Evolutionary conservation across 192 early-diverging fungal genomes (phyloP).

Genomic region (Dissophora ornata): DNA sequence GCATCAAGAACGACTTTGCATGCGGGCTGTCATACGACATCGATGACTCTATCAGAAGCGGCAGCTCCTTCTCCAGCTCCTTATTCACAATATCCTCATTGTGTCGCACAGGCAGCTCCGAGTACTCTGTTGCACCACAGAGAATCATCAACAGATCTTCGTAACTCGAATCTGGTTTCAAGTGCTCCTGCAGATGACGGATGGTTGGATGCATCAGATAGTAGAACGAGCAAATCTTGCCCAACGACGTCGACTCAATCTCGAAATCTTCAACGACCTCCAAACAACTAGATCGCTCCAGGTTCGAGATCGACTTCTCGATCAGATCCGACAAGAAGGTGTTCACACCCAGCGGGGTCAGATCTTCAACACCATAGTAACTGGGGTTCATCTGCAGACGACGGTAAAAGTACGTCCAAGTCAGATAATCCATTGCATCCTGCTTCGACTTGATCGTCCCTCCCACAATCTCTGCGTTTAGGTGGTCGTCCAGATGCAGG

Average conservation of each 20-base stretch:
- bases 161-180: conserved; percentile 61
- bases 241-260: conserved; percentile 78
- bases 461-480: conserved; percentile 93
- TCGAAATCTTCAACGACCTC: conserved; percentile 73
- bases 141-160: conserved; percentile 81
- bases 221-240: conserved; percentile 91
- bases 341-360: conserved; percentile 74
- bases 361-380: conserved; percentile 91
- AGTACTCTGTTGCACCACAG: conserved; percentile 87
- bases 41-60: conserved; percentile 68
- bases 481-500: conserved; percentile 82
- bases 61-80: conserved; percentile 80
- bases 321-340: conserved; percentile 84
- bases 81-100: conserved; percentile 94
- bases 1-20: conserved; percentile 88
- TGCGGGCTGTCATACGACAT: conserved; percentile 86
- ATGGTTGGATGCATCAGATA: conserved; percentile 90
- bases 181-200: conserved; percentile 67
- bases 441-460: conserved; percentile 90
- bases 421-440: conserved; percentile 95
- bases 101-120: conserved; percentile 92
- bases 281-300: conserved; percentile 80
- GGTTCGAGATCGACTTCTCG: conserved; percentile 73
- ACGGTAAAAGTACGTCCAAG: conserved; percentile 97
- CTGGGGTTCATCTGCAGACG: conserved; percentile 93